Base-by-base conservation (phyloP, 2,329 filamentous ascomycete species). In the Madurella mycetomatis region DNA sequence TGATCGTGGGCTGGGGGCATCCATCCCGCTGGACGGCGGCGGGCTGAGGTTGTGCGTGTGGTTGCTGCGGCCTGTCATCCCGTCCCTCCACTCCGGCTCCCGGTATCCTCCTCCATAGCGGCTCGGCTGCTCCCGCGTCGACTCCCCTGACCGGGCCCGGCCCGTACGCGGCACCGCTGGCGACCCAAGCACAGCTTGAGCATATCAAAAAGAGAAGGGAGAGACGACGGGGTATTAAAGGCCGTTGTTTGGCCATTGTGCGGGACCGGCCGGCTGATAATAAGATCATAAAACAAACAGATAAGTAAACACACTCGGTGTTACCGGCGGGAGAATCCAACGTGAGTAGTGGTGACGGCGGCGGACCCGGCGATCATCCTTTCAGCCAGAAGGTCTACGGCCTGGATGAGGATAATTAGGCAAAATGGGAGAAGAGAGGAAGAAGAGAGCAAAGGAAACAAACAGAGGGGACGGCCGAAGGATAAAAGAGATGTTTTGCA, bases 141-240 rank as follows among this genome's bases (percentile, higher is more conserved):
- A n/a, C 44, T 18, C 47, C 44, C 32, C 18, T 37, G 15, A 43
- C 43, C 17, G 31, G 42, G 30, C 25, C 49, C 19, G 49, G 34
- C 18, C 16, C 43, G 31, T 34, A 15, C 39, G 54, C 54, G 13
- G 40, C 47, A 32, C 31, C 51, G 37, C 47, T 44, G 18, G 46
- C 54, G 11, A 59, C 59, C 61, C 56, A 62, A 56, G 65, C 64
- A 56, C 57, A 63, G 58, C 59, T 60, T 49, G 62, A 59, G 25
- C 54, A 51, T 43, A 67, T 41, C 32, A 60, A 49, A 13, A 66
- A 55, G 12, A 66, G 58, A 50, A 66, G 61, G 34, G 54, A 54
- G 32, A 66, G 54, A 25, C 51, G 54, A 42, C 54, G 45, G 58
- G 59, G 48, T 44, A 54, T 44, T 18, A 46, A 18, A 13, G 47